Percentiles rank a stretch among this genome's conserved stretches.
Conservation (phyloP, 345 rosid species). For the Brassica napus region DNA sequence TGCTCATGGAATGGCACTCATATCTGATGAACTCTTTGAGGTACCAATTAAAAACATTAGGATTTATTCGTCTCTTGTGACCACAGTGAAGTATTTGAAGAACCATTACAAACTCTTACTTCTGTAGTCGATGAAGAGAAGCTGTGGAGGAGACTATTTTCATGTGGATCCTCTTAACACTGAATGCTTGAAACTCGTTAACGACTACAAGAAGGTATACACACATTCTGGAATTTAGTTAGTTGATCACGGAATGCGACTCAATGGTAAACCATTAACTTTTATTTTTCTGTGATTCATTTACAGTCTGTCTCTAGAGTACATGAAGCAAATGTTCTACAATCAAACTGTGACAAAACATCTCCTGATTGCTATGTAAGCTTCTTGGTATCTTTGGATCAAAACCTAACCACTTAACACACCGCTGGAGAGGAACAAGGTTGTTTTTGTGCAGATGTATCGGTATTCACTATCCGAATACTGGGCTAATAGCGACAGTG, state of each 20-base stretch:
- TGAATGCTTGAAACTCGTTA: slow-evolving; percentile 41
- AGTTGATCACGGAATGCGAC: neutral
- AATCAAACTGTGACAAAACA: slow-evolving; percentile 1
- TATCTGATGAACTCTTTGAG: slow-evolving; percentile 63
- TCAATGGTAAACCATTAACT: neutral
- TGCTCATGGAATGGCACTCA: slow-evolving; percentile 48
- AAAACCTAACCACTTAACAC: neutral
- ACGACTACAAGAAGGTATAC: slow-evolving; percentile 1
- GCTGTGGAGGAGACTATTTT: slow-evolving; percentile 42
- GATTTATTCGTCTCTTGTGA: neutral
- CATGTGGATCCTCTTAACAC: slow-evolving; percentile 36
- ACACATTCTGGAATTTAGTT: neutral
- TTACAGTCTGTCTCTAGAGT: slow-evolving; percentile 23
- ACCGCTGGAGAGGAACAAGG: neutral
- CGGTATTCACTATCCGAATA: slow-evolving; percentile 2
- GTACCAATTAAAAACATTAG: slow-evolving; percentile 20
- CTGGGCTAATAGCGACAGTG: slow-evolving; percentile 28
- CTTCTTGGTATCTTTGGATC: neutral
- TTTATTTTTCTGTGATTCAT: neutral
- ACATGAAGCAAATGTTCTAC: neutral
- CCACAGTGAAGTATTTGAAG: neutral
- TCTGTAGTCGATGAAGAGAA: slow-evolving; percentile 50
- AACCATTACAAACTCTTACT: neutral
- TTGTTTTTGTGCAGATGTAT: neutral
- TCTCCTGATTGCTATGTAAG: slow-evolving; percentile 32